phyloP scores from a whole-genome alignment of 148 eudicot genomes.

The Agrostemma githago region DNA sequence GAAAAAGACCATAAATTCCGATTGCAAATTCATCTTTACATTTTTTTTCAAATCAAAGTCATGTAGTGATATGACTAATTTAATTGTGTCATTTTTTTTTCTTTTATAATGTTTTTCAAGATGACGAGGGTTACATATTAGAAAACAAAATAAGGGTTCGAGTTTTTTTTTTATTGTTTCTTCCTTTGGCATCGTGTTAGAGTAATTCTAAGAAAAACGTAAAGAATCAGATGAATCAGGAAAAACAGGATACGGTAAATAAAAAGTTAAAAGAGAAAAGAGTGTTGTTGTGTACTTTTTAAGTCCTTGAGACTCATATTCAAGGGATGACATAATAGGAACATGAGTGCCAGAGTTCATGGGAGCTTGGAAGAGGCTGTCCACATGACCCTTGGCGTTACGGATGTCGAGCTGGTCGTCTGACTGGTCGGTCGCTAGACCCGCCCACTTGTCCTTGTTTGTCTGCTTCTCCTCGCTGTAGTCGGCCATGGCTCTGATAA shows the following conservation, averaged over 20 bases:
- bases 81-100: no score
- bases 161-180: no score
- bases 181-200: background rate
- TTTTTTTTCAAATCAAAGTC: no score
- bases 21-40: no score
- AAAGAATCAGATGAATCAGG: background rate
- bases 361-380: constrained; percentile 77
- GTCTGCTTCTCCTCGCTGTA: constrained; percentile 48
- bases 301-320: constrained; percentile 60
- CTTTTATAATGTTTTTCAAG: no score
- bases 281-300: constrained; percentile 23
- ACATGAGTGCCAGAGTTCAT: constrained; percentile 50
- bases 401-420: constrained; percentile 87
- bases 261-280: background rate
- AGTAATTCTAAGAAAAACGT: background rate
- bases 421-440: constrained; percentile 46
- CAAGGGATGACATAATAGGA: constrained; percentile 56
- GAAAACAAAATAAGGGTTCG: no score
- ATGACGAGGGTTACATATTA: no score
- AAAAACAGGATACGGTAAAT: no score
- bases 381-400: constrained; percentile 78
- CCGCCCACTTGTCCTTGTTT: constrained; percentile 54
- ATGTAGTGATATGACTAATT: no score
- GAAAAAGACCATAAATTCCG: no score
- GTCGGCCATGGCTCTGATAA: constrained; percentile 42